Base-by-base conservation (phyloP, 805 yeast genomes). In the Trichomonascus vanleenenianus region DNA sequence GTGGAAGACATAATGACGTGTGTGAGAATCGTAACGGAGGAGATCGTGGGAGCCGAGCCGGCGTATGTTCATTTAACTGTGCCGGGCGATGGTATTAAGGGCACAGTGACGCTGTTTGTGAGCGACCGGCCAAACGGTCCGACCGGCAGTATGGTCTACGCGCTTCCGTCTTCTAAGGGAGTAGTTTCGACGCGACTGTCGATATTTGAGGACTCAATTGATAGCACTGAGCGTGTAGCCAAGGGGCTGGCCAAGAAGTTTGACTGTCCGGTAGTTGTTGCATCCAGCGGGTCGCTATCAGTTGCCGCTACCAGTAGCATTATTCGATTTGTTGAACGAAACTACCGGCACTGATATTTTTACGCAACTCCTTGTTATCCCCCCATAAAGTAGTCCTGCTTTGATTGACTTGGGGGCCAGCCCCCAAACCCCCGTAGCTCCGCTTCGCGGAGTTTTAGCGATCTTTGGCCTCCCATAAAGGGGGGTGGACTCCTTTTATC, bases 101-200 rank as follows among this genome's bases (percentile, higher is more conserved):
- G 42, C 6, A 34, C 51, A 3, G 30, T 50, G 8, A 44, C 46
- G 3, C 30, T 50, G 14, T 38, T 19, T 30, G 35, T 44, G 14
- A 22, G 14, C 48, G 3, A 27, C 30, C 33, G 44, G 25, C 18
- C 27, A 40, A 33, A n/a, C 44, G 4, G 33, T 9, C 48, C 47
- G 16, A 39, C 50, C 45, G 52, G 53, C 33, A 42, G 45, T 11
- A 30, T 42, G 34, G 53, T 52, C 18, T 52, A 52, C 39, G 50
- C 48, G 14, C 12, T 52, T 6, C 48, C 46, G 12, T n/a, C 19
- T 10, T 36, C 40, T 9, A 19, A 35, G 32, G 45, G 40, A n/a
- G 27, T 45, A 3, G 18, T 42, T 5, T n/a, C 45, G 3, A 43
- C 53, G 1, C 30, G 48, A 14, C 42, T 52, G 20, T 48, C 42